A percentile compares a stretch with the other conserved stretches of the same genome.
phyloP scores from a whole-genome alignment of 768 basidiomycete species.

The Phaeotremella fagi region DNA sequence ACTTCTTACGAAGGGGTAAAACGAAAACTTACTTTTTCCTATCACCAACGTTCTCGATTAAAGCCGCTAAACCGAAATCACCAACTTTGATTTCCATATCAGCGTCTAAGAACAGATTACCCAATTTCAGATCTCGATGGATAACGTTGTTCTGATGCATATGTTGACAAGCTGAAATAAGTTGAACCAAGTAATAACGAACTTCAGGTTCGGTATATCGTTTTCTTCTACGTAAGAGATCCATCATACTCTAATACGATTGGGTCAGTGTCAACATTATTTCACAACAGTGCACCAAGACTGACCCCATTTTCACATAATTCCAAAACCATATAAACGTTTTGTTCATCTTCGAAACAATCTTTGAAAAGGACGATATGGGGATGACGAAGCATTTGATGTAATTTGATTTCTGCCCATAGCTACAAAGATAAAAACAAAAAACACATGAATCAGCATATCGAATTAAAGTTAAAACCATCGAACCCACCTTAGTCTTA shows the following conservation, averaged over 20 bases:
- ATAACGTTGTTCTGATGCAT: conserved; percentile 97
- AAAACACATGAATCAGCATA: neutral
- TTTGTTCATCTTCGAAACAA: conserved; percentile 90
- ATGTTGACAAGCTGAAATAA: conserved; percentile 93
- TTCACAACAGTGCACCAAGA: no score
- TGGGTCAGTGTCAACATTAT: conserved; percentile 46
- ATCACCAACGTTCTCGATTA: conserved; percentile 94
- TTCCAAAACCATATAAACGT: conserved; percentile 96
- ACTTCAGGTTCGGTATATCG: conserved; percentile 89
- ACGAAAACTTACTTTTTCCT: conserved; percentile 67
- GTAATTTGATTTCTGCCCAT: conserved; percentile 98
- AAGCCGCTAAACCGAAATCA: conserved; percentile 92
- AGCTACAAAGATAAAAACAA: conserved; percentile 55
- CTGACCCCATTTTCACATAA: conserved; percentile 74
- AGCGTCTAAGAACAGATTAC: conserved; percentile 83
- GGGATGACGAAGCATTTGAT: conserved; percentile 80
- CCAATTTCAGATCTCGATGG: conserved; percentile 93
- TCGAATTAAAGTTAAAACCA: neutral
- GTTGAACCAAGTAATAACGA: conserved; percentile 86
- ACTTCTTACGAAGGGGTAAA: no score
- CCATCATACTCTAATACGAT: conserved; percentile 51
- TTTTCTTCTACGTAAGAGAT: conserved; percentile 77
- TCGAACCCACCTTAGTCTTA: conserved; percentile 76
- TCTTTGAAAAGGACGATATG: conserved; percentile 89
- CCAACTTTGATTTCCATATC: conserved; percentile 96